Evolutionary conservation across 2,329 filamentous ascomycete species (phyloP), one percentile per base, ranked within the genome.

Genomic region (Apiospora rasikravindrae): DNA sequence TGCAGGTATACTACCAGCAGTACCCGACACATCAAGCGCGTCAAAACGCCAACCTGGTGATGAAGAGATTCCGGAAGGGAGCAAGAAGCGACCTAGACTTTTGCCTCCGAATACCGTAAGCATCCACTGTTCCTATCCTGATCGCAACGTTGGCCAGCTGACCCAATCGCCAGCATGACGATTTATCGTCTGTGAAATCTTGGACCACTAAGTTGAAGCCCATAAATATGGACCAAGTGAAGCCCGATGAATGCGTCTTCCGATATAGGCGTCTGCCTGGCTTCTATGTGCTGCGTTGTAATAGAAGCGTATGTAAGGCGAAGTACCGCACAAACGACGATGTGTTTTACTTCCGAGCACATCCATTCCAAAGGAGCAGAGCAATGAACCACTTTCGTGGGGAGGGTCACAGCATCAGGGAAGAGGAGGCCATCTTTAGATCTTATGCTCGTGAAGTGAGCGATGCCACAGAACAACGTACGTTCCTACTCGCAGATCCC

Each of bases 201-300:
- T 44, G 22, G 22, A 7, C 26, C 26, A 14, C 13, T 5, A 68
- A 42, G 1, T 7, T 67, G 33, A n/a, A 24, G 33, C 33, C 61
- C 49, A 29, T 42, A 33, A 5, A 6, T 37, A 37, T 37, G 33
- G 33, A 37, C 33, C 33, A 37, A 37, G 33, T 69, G 47, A 51
- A 57, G 26, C 4, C 47, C 2, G 68, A 40, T 26, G 68, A 69
- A 19, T 69, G 68, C 47, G 33, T 69, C 29, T 69, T 69, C 47
- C 22, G 2, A 40, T 69, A 69, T 26, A 47, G 22, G 44, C 11
- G n/a, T 4, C n/a, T 29, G n/a, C n/a, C 42, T 5, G 40, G 22
- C 24, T 49, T 45, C 26, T 68, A 45, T 26, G 67, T 68, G n/a
- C n/a, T 68, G 4, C 67, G 67, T n/a, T 68, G 67, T 42, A 68